Percentiles rank a stretch among this genome's conserved stretches.
Evolutionary conservation across 306 rosid genomes (phyloP).

Genomic region (Carpinus viminea): DNA sequence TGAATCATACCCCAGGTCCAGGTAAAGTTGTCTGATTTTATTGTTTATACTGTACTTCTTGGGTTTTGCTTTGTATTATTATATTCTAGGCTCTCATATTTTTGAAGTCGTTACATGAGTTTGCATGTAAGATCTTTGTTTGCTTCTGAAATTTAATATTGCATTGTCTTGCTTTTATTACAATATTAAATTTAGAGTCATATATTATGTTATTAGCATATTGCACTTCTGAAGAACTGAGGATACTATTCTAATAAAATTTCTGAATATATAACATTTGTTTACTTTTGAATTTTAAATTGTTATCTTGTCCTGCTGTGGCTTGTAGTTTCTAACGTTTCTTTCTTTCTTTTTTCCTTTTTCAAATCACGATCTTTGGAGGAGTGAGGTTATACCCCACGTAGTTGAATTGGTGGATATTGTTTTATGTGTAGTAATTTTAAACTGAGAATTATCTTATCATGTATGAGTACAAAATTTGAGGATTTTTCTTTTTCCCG

Average conservation of each 20-base stretch:
- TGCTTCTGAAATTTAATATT: constrained; percentile 12
- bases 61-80: neutral
- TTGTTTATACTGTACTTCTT: constrained; percentile 1
- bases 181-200: neutral
- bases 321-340: neutral
- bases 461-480: neutral
- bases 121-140: constrained; percentile 8
- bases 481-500: neutral
- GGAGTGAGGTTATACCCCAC: neutral
- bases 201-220: neutral
- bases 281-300: neutral
- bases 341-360: neutral
- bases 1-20: constrained; percentile 72
- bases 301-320: neutral
- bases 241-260: neutral
- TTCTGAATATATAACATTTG: neutral
- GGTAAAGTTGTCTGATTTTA: constrained; percentile 33
- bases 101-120: neutral
- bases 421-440: neutral
- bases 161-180: neutral
- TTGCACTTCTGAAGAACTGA: neutral
- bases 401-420: neutral
- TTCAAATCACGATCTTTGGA: constrained; percentile 3
- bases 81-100: neutral
- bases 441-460: neutral